phyloP scores from a whole-genome alignment of 768 basidiomycete genomes.

The Crassisporium funariophilum region DNA sequence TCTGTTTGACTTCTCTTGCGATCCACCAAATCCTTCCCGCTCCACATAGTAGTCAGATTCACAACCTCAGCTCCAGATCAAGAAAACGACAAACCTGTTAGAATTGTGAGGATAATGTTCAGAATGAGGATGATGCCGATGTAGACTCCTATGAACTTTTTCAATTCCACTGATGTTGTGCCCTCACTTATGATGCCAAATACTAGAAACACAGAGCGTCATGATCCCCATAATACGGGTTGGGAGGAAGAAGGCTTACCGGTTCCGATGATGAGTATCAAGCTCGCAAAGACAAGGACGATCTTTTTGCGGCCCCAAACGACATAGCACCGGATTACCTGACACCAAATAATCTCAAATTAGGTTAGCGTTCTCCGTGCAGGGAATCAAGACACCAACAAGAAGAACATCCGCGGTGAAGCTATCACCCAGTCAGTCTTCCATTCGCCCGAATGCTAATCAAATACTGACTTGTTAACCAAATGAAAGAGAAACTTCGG shows the following conservation, averaged over 20 bases:
- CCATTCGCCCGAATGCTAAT: not conserved
- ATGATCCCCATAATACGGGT: not conserved
- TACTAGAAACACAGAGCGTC: constrained; percentile 7
- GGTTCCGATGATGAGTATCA: constrained; percentile 23
- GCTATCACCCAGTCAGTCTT: constrained; percentile 6
- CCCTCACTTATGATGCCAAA: constrained; percentile 22
- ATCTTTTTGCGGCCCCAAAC: constrained; percentile 27
- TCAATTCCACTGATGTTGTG: constrained; percentile 10
- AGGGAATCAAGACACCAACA: constrained; percentile 11
- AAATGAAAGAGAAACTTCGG: constrained; percentile 26
- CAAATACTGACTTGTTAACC: constrained; percentile 25
- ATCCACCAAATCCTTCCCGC: constrained; percentile 35
- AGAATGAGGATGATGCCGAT: constrained; percentile 15
- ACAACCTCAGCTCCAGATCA: not conserved
- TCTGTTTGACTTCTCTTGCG: constrained; percentile 24
- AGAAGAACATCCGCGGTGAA: constrained; percentile 29
- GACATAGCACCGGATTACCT: constrained; percentile 31
- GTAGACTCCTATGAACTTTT: constrained; percentile 18
- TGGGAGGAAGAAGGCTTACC: constrained; percentile 15
- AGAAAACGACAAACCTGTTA: constrained; percentile 19
- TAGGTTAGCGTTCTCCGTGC: no score
- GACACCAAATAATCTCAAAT: not conserved
- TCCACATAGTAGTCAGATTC: constrained; percentile 1
- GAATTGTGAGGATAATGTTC: constrained; percentile 21
- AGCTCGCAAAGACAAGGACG: constrained; percentile 16